Percentiles rank a stretch among this genome's conserved stretches.
Conservation (phyloP, 768 basidiomycete genomes). For the Lactarius akahatsu region DNA sequence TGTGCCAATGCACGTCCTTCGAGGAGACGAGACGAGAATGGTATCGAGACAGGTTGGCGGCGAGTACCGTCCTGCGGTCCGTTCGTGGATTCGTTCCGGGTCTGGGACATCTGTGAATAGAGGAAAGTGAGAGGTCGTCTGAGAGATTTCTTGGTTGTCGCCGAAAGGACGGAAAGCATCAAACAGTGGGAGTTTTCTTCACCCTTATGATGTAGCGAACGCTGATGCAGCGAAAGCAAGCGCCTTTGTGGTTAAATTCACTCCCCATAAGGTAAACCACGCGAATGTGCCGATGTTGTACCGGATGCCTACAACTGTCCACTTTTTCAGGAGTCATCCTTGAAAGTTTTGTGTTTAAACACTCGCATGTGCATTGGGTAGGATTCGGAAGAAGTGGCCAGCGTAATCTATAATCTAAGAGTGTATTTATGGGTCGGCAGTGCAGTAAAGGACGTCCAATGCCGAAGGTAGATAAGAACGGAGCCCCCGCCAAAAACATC, state of each 20-base stretch:
- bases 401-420: too few relatives aligned
- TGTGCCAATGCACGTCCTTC: conserved; percentile 75
- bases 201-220: background rate
- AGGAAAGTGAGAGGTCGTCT: conserved; percentile 7
- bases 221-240: background rate
- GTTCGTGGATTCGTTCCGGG: conserved; percentile 20
- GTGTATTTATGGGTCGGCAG: background rate
- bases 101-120: conserved; percentile 22
- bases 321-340: background rate
- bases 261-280: background rate
- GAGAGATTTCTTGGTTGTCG: conserved; percentile 22
- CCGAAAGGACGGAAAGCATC: conserved; percentile 4
- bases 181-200: background rate
- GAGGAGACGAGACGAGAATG: conserved; percentile 67
- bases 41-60: conserved; percentile 54
- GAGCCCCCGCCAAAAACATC: too few relatives aligned
- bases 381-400: background rate
- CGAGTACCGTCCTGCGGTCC: background rate
- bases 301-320: background rate
- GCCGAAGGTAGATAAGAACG: too few relatives aligned
- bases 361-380: background rate
- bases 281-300: background rate
- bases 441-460: background rate
- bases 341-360: background rate
- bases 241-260: background rate